phyloP scores from a whole-genome alignment of 805 yeast species.

The Metschnikowia picachoensis region DNA sequence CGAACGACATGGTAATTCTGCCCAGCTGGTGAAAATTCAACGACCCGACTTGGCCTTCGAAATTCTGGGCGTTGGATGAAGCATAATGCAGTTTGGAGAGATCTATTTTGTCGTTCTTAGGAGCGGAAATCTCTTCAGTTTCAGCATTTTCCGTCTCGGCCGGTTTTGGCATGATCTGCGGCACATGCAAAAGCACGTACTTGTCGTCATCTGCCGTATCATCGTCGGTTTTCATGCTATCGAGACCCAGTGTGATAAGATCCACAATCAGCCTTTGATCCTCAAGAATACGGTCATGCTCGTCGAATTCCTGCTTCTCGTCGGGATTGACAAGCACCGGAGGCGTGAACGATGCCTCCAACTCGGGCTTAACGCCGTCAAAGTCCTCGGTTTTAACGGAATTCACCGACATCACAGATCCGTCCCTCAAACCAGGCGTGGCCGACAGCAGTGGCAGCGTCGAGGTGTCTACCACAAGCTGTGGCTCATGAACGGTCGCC shows the following conservation, averaged over 20 bases:
- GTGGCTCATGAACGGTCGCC: conserved; percentile 5
- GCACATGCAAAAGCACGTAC: conserved; percentile 46
- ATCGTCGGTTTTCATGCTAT: conserved; percentile 16
- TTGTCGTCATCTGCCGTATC: conserved; percentile 11
- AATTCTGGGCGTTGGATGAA: conserved; percentile 5
- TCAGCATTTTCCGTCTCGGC: not conserved
- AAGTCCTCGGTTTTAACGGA: conserved; percentile 30
- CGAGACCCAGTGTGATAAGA: conserved; percentile 23
- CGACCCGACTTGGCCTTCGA: conserved; percentile 64
- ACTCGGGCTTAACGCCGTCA: conserved; percentile 29
- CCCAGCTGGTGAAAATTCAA: conserved; percentile 83
- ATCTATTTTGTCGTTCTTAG: not conserved
- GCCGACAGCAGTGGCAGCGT: conserved; percentile 10
- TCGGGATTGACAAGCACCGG: conserved; percentile 16
- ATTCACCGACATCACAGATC: conserved; percentile 10
- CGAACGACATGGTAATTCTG: conserved; percentile 67
- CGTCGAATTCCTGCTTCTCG: conserved; percentile 29
- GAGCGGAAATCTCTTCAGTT: not conserved
- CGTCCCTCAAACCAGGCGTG: conserved; percentile 3
- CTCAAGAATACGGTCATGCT: conserved; percentile 24
- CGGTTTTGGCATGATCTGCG: conserved; percentile 33
- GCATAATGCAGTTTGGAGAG: conserved; percentile 11
- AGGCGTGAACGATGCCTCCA: not conserved
- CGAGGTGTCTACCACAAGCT: conserved; percentile 26
- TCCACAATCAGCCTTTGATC: conserved; percentile 33